phyloP scores from a whole-genome alignment of 2,329 filamentous ascomycete genomes.

The Chaetomiaceae sp. region DNA sequence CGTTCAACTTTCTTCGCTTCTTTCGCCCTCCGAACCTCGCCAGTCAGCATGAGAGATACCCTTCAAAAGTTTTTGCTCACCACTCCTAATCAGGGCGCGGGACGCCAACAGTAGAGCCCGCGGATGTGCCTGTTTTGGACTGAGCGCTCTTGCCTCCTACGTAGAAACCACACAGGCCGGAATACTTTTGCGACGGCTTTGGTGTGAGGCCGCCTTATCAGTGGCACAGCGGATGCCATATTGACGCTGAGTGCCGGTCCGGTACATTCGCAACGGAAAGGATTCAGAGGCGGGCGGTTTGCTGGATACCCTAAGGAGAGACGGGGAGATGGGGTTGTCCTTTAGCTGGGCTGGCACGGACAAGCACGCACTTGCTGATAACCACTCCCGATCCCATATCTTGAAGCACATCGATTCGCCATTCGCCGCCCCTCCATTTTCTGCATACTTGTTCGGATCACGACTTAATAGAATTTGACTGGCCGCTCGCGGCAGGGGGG shows the following conservation, averaged over 20 bases:
- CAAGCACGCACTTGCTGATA: background rate
- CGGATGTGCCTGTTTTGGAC: background rate
- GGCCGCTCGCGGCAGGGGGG: background rate
- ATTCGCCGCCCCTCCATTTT: background rate
- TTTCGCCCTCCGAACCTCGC: background rate
- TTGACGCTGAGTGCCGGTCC: background rate
- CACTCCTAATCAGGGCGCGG: constrained; percentile 10
- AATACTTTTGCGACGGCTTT: background rate
- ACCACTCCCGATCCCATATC: background rate
- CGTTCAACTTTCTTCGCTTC: background rate
- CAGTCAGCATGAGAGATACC: background rate
- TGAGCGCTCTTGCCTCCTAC: background rate
- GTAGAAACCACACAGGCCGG: background rate
- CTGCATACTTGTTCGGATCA: background rate
- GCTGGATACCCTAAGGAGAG: no score
- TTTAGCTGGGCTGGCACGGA: background rate
- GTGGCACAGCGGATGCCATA: background rate
- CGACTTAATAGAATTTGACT: constrained; percentile 9
- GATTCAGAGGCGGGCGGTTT: no score
- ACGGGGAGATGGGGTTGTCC: background rate
- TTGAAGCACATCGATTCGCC: background rate
- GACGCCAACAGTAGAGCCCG: constrained; percentile 15
- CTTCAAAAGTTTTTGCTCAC: background rate
- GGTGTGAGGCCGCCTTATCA: no score
- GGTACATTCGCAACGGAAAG: no score